Base-by-base conservation (phyloP, 345 rosid species). In the Iberis pinnata region DNA sequence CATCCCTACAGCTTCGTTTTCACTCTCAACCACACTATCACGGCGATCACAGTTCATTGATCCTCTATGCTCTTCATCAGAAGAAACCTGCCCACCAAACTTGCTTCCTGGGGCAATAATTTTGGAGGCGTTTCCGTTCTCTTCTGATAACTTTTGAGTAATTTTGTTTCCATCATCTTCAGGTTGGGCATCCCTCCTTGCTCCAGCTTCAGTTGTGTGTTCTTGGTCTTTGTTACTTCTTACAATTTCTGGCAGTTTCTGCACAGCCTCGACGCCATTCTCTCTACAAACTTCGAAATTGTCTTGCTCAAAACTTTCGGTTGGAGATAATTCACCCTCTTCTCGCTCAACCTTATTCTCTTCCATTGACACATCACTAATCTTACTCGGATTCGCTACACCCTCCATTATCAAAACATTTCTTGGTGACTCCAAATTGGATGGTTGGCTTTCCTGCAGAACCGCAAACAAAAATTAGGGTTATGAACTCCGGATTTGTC, bases 241-340 rank as follows among this genome's bases (percentile, higher is more conserved):
- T 58, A 79, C 68, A 74, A 57, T 51, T 42, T 83, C 90, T 49
- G 76, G 81, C 27, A 43, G 67, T 71, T 77, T 83, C 60, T 68
- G 77, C 12, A 41, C 53, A 50, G 75, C 76, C 67, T 78, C 85
- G 39, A 65, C 9, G 50, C 72, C 78, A 58, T 68, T 70, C 64
- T 80, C 93, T 61, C 77, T 84, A 75, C 77, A 81, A 68, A 53
- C 85, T 27, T 79, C 90, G 56, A 85, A 88, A 63, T 81, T 88
- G 61, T 83, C 95, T 70, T 86, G 93, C 67, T 83, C 95, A 53
- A 80, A 85, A 73, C 83, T 95, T 46, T 86, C 96, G 56, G 73
- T 83, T 19, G 98, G 98, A 55, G 98, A 92, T 52, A 92, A 65
- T 56, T 92, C 98, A 19, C 98, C 98, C 76, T 92, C 98, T 69